Base-by-base conservation (phyloP, 129 eudicot species). In the Deinandra increscens region DNA sequence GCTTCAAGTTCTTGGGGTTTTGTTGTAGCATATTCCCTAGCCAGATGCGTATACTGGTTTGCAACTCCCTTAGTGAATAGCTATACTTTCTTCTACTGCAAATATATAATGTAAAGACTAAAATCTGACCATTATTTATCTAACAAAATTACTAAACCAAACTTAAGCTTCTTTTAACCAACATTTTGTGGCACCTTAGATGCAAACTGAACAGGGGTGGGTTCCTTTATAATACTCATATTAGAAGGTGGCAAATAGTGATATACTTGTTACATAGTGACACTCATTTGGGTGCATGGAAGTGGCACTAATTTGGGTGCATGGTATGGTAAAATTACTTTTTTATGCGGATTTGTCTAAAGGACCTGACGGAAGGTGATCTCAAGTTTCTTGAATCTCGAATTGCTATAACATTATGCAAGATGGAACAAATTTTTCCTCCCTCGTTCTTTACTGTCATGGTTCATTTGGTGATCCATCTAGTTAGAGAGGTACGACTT, bases 21-120 rank as follows among this genome's bases (percentile, higher is more conserved):
- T 51, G 59, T 45, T 36, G 73, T 80, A 26, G 99, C 88, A 61
- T 59, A 56, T 1, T 71, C 90, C 64, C 99, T 78, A 36, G 82
- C 90, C 83, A 13, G 95, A 86, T 33, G 97, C 98, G 70, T 86
- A 84, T 5, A 83, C 97, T 95, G 78, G 51, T 81, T 76, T 43
- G 78, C 80, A 81, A 70, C 46, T 85, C 86, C 87, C 70, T 86
- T 37, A 81, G 76, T 26, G 70, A 26, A 61, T 86, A 79, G 49
- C 14, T 77, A 38, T 49, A 60, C 50, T 22, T 36, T 80, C 91
- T 84, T 2, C 73, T 46, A 26, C 66, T 22, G 43, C 60, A 53
- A 22, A 60, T 31, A 65, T 51, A 68, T 65, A 33, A 41, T 50
- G 31, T 1, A 42, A 22, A 62, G 18, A 48, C 4, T 34, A 15